phyloP scores from a whole-genome alignment of 202 grass and related monocot species.

The Elaeis oleifera region DNA sequence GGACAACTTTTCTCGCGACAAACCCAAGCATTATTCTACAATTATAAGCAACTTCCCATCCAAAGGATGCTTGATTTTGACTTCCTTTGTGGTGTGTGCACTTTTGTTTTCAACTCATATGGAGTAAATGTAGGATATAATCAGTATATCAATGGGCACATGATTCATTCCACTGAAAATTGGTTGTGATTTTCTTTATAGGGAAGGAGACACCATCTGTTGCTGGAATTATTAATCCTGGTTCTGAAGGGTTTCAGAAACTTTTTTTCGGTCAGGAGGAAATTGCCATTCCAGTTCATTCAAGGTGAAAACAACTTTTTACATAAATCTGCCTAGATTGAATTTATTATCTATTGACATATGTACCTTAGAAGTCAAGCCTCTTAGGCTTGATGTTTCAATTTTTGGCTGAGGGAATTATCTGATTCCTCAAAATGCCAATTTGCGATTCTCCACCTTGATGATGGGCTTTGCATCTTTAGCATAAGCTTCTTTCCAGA shows the following conservation, averaged over 20 bases:
- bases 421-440: no score
- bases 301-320: constrained; percentile 37
- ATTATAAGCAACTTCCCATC: constrained; percentile 98
- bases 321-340: not conserved
- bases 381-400: no score
- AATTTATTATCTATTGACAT: no score
- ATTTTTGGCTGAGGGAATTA: no score
- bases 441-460: no score
- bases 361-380: no score
- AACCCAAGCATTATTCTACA: constrained; percentile 94
- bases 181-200: constrained; percentile 11
- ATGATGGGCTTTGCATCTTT: no score
- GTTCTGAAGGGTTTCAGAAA: constrained; percentile 96
- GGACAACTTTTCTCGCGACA: constrained; percentile 86
- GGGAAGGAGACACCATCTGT: constrained; percentile 94
- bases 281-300: constrained; percentile 98
- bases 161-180: no score
- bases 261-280: constrained; percentile 97
- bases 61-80: constrained; percentile 99
- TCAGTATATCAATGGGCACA: no score
- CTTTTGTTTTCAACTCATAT: not conserved
- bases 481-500: no score
- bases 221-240: constrained; percentile 97
- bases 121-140: no score
- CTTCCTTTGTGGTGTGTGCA: constrained; percentile 72